These are phyloP conservation scores for Populus pruinosa DNA, from an alignment of 345 rosid species.

Conservation along the genomic window DNA sequence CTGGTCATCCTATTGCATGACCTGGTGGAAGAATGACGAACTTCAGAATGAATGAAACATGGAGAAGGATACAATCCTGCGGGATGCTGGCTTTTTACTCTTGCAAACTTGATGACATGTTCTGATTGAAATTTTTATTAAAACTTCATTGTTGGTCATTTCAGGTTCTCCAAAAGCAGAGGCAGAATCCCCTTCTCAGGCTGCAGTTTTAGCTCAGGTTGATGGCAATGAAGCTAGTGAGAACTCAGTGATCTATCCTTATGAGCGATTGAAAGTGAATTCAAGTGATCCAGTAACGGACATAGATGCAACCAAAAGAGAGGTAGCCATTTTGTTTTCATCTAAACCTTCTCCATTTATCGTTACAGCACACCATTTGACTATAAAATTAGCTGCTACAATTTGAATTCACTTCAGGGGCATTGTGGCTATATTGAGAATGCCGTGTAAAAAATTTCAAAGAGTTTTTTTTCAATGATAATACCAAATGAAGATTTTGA, in stretches of 20 bases:
- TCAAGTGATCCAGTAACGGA: conserved; percentile 50
- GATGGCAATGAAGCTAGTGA: conserved; percentile 20
- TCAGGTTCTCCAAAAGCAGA: conserved; percentile 42
- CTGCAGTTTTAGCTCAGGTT: conserved; percentile 15
- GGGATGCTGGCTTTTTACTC: not conserved
- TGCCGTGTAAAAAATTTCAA: too few species aligned
- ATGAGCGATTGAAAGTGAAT: conserved; percentile 44
- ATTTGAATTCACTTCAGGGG: too few species aligned
- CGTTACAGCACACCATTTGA: not conserved
- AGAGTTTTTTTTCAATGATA: too few species aligned
- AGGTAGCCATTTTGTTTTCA: conserved; percentile 36
- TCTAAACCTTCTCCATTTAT: not conserved
- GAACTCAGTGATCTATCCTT: conserved; percentile 42
- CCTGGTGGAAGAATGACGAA: not conserved
- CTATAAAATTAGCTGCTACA: not conserved
- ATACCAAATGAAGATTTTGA: too few species aligned
- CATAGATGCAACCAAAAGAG: conserved; percentile 64
- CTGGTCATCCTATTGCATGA: not conserved
- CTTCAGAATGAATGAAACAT: not conserved
- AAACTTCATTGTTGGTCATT: conserved; percentile 4
- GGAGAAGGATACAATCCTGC: not conserved
- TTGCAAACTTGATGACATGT: not conserved
- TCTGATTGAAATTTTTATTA: not conserved
- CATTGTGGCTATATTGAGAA: too few species aligned
- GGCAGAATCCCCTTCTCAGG: conserved; percentile 12